phyloP scores from a whole-genome alignment of 2,329 filamentous ascomycete genomes.

The Penicillium sp. region DNA sequence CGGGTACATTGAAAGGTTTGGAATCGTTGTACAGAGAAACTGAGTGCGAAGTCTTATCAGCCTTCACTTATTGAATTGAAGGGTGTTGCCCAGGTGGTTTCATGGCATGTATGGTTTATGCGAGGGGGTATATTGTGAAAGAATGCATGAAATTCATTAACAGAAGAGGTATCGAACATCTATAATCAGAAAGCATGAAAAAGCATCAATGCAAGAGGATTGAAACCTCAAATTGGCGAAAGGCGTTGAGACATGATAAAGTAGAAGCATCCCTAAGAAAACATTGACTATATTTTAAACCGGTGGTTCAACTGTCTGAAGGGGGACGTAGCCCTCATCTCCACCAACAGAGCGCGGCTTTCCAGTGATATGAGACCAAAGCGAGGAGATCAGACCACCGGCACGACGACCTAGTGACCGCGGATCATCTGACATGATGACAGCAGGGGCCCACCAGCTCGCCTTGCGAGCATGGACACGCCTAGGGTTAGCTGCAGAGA shows the following conservation, averaged over 20 bases:
- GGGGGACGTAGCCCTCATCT: constrained; percentile 48
- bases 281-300: constrained; percentile 15
- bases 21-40: too few relatives aligned
- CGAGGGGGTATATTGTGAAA: background rate
- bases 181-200: background rate
- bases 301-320: constrained; percentile 47
- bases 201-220: background rate
- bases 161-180: constrained; percentile 12
- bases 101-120: too few relatives aligned
- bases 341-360: constrained; percentile 23
- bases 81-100: too few relatives aligned
- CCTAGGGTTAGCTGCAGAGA: constrained; percentile 13
- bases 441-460: constrained; percentile 36
- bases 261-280: background rate
- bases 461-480: constrained; percentile 19
- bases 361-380: constrained; percentile 35
- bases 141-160: constrained; percentile 3
- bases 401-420: constrained; percentile 22
- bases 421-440: constrained; percentile 23
- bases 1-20: too few relatives aligned
- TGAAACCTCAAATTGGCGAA: background rate
- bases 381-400: constrained; percentile 16
- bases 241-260: constrained; percentile 2
- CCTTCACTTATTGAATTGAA: too few relatives aligned
- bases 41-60: too few relatives aligned